These are phyloP conservation scores for Mortierella sp. DNA, from an alignment of 371 early-diverging fungal species.

Conservation along the genomic window DNA sequence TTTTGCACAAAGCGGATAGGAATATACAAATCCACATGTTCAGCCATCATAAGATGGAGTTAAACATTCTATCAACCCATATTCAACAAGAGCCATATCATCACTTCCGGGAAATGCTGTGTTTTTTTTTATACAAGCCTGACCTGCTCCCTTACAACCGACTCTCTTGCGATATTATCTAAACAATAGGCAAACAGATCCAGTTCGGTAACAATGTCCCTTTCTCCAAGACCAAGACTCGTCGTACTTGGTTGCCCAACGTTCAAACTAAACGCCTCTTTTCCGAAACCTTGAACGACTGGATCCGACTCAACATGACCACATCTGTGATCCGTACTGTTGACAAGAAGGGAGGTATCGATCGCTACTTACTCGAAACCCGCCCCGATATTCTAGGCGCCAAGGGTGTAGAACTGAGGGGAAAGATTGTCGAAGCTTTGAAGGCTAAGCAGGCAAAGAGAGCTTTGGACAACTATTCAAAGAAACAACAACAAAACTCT, in stretches of 20 bases:
- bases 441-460: conserved; percentile 50
- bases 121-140: no score
- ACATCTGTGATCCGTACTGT: conserved; percentile 82
- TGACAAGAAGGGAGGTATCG: conserved; percentile 90
- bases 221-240: conserved; percentile 83
- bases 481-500: conserved; percentile 15
- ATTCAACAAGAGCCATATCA: no score
- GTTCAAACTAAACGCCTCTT: conserved; percentile 78
- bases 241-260: conserved; percentile 88
- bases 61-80: not conserved
- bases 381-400: conserved; percentile 55
- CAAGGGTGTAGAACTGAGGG: conserved; percentile 47
- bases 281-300: conserved; percentile 73
- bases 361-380: conserved; percentile 81
- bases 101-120: no score
- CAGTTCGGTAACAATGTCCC: conserved; percentile 87
- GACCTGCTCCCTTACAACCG: not conserved
- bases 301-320: conserved; percentile 75
- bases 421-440: conserved; percentile 37
- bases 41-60: no score
- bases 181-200: conserved; percentile 71
- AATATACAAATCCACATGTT: no score
- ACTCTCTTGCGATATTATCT: conserved; percentile 6
- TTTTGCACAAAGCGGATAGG: not conserved
- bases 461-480: conserved; percentile 17